Conservation (phyloP, 441 rosid species). For the Euphorbia celastroides region DNA sequence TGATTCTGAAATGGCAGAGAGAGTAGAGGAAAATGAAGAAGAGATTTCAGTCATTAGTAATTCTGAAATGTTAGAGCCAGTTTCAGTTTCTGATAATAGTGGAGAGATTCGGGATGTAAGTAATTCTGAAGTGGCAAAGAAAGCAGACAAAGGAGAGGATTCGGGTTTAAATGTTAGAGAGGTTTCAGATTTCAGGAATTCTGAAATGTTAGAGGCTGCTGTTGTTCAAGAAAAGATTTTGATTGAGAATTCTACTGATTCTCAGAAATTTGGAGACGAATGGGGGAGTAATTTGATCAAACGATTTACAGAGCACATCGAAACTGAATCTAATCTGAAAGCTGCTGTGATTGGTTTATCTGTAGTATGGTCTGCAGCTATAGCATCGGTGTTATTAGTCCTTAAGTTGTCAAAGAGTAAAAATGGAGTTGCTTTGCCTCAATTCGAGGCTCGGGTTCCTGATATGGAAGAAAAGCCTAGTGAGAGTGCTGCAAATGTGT, state of each 20-base stretch:
- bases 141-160: neutral
- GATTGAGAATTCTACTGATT: neutral
- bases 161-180: neutral
- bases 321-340: slow-evolving; percentile 11
- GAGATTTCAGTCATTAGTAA: neutral
- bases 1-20: too few species aligned
- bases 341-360: slow-evolving; percentile 11
- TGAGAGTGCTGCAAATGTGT: slow-evolving; percentile 2
- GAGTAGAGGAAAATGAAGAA: neutral
- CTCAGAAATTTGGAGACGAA: neutral
- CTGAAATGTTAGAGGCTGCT: slow-evolving; percentile 13
- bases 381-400: slow-evolving; percentile 19
- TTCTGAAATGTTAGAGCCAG: neutral
- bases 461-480: slow-evolving; percentile 13
- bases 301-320: slow-evolving; percentile 5
- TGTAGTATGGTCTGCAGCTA: slow-evolving; percentile 10
- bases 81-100: neutral
- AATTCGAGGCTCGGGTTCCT: slow-evolving; percentile 14
- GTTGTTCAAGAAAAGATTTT: neutral
- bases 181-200: too few species aligned
- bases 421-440: slow-evolving; percentile 13
- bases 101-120: too few species aligned
- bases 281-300: slow-evolving; percentile 1
- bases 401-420: slow-evolving; percentile 16
- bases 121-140: too few species aligned